Evolutionary conservation across 805 yeast genomes (phyloP), one percentile per base, ranked within the genome.

Genomic region (Barnettozyma californica): DNA sequence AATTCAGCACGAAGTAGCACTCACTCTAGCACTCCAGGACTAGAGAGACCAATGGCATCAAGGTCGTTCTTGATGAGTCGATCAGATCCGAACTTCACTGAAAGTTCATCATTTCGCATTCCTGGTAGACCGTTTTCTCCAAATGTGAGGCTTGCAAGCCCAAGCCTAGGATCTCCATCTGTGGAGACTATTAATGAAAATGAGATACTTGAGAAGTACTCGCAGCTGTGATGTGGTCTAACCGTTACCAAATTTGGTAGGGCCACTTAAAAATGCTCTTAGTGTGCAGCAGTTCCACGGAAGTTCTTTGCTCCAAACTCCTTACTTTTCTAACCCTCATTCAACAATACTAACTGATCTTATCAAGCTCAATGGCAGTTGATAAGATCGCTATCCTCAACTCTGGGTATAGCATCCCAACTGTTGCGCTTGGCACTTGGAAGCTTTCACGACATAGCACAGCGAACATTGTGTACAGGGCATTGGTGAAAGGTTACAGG

Each of bases 401-500:
- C 58, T 79, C 81, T 47, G 88, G 87, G 2, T 60, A 64, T 33
- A 59, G 61, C 9, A 78, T 83, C 43, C 87, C 88, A 9, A 69
- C 71, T 1, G 66, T 82, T 23, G 87, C 79, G 0, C 67, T 75
- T 18, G 87, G 88, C 1, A 74, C 80, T 5, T 81, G 75, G 64
- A 57, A 66, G 26, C 55, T 79, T 4, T 70, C 79, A 4, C 50
- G 58, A 1, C 54, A 56, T 0, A 66, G 67, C 9, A 70, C 83
- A 1, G 50, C 63, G 4, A 65, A 69, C 0, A 58, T 80, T 25
- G 83, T 81, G 0, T 70, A 75, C 54, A 61, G 71, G 27, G 94
- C 91, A 1, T 71, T 87, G 50, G 65, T 71, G 29, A 68, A 63
- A 13, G 95, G 95, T 0, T 87, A 84, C 63, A 75, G 94, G 55